These are phyloP conservation scores for Polychaeton citri DNA, from an alignment of 2,329 filamentous ascomycete genomes.

Conservation along the genomic window DNA sequence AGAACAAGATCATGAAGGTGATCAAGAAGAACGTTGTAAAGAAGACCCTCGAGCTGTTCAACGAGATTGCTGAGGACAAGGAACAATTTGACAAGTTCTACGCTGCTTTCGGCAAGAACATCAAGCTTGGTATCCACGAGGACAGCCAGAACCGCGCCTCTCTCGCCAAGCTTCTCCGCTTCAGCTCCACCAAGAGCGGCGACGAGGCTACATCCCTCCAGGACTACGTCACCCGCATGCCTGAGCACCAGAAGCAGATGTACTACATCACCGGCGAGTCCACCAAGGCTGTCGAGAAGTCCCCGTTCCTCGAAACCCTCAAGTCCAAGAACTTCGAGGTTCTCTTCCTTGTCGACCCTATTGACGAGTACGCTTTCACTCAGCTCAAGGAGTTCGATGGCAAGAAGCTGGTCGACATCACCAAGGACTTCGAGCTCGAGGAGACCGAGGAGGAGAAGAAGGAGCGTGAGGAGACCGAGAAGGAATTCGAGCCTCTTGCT, in stretches of 20 bases:
- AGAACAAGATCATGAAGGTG: conserved; percentile 99
- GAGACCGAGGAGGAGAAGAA: conserved; percentile 99
- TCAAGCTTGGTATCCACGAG: conserved; percentile 99
- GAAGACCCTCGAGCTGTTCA: conserved; percentile 99
- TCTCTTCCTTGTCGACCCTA: conserved; percentile 97
- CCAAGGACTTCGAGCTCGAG: conserved; percentile 99
- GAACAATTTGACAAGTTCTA: conserved; percentile 99
- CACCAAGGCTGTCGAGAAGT: conserved; percentile 94
- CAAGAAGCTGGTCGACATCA: conserved; percentile 99
- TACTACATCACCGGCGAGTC: conserved; percentile 99
- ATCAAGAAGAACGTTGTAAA: conserved; percentile 99
- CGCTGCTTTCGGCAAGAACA: conserved; percentile 98
- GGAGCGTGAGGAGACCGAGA: conserved; percentile 87
- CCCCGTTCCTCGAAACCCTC: conserved; percentile 95
- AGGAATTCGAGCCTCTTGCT: conserved; percentile 88
- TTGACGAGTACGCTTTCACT: conserved; percentile 98
- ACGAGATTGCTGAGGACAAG: conserved; percentile 97
- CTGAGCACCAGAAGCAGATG: conserved; percentile 99
- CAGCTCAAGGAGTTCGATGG: conserved; percentile 99
- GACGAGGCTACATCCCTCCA: conserved; percentile 88
- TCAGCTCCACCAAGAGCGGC: conserved; percentile 97
- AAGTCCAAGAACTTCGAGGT: conserved; percentile 99
- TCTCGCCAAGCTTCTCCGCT: conserved; percentile 97
- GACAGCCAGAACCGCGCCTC: conserved; percentile 88
- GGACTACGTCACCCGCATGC: conserved; percentile 99